These are phyloP conservation scores for Eimeria falciformis DNA, from an alignment of 169 alveolate species.

Conservation along the genomic window DNA sequence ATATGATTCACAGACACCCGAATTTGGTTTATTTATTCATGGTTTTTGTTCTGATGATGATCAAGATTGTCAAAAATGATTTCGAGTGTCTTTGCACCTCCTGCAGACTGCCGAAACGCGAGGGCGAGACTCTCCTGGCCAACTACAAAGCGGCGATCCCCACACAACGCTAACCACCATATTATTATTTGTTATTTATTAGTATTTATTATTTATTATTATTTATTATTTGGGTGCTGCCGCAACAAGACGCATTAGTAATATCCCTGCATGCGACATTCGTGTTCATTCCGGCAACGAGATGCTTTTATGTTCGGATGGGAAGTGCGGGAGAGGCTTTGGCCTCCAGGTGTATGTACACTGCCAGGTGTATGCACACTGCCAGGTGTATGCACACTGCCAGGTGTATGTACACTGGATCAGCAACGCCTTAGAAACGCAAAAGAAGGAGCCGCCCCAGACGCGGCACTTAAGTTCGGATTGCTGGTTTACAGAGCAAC, in stretches of 20 bases:
- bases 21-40: too few species aligned
- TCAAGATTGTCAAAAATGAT: too few species aligned
- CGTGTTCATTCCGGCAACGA: not conserved
- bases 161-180: not conserved
- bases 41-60: too few species aligned
- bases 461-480: too few species aligned
- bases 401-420: too few species aligned
- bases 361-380: too few species aligned
- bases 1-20: too few species aligned
- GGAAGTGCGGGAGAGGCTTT: not conserved
- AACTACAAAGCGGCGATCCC: not conserved
- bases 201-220: not conserved
- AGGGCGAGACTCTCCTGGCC: constrained; percentile 3
- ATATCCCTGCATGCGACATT: not conserved
- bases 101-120: constrained; percentile 12
- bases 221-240: not conserved
- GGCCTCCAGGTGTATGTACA: too few species aligned
- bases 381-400: too few species aligned
- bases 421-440: too few species aligned
- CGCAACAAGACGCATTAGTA: too few species aligned
- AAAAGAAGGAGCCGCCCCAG: too few species aligned
- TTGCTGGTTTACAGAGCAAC: not conserved
- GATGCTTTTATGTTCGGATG: not conserved
- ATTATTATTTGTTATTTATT: not conserved
- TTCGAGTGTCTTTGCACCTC: not conserved